Evolutionary conservation across 148 eudicot species (phyloP), one percentile per base, ranked within the genome.

Genomic region (Drosera capensis): DNA sequence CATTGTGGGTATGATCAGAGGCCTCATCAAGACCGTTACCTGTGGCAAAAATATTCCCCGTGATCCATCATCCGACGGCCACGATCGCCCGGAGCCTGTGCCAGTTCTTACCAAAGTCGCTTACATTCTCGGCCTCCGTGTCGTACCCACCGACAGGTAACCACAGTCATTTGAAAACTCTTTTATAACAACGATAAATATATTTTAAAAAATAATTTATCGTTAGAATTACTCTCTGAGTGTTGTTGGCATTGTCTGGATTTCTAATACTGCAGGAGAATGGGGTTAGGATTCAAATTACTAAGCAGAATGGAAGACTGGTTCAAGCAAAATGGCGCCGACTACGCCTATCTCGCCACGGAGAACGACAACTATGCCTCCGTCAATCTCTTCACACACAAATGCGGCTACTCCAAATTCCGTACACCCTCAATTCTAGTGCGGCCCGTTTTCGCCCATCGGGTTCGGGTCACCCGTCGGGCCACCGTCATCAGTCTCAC

Each of bases 111-210:
- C 95, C 42, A 90, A 84, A 60, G 65, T 80, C 41, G 97, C 97
- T 41, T 90, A 90, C 45, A 75, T 84, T 15, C 48, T 82, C 50
- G 97, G 97, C 60, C 95, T 90, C 5, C 97, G 97, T 20, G 92
- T 90, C 46, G 75, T 87, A 17, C 82, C 87, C 28, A 67, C 73
- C 22, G 82, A 84, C 57, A 39, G 95, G 95, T 84, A 48, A 13
- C 13, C 15, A 21, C 40, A 25, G 2, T 41, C 14, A 17, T 17
- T 17, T 16, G 11, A 5, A 41, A 0, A 3, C 7, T 15, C 38
- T 15, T 5, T 34, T 34, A 7, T 45, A 0, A 43, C 31, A 3
- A 23, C 45, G 22, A 18, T 28, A 13, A 20, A 22, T 25, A 12
- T 0, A 20, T 29, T 29, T 34, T 3, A 15, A 34, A 11, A 34